Conservation (phyloP, 768 basidiomycete species). For the Gloeopeniophorella convolvens region DNA sequence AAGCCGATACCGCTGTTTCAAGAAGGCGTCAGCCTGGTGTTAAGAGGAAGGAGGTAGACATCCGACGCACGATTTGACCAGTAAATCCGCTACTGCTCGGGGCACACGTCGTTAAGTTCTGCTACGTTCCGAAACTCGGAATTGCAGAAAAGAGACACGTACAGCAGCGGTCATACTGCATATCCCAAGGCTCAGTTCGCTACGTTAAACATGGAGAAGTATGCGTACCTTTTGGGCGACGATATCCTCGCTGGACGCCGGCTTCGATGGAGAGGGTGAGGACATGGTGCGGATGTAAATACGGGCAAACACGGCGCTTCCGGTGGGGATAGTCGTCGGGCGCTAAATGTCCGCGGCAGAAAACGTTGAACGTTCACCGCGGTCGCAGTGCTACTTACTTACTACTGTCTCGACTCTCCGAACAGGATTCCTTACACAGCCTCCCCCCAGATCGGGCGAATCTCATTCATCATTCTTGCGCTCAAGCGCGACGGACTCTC, state of each 20-base stretch:
- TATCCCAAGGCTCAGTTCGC: not conserved
- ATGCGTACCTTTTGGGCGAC: conserved; percentile 75
- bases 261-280: conserved; percentile 38
- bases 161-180: conserved; percentile 78
- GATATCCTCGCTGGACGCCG: conserved; percentile 82
- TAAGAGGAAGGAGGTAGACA: not conserved
- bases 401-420: no score
- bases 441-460: no score
- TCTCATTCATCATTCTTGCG: no score
- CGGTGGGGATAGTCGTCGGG: no score
- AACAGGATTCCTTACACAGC: no score
- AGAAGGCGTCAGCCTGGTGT: not conserved
- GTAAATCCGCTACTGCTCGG: conserved; percentile 59
- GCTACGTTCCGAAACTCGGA: not conserved
- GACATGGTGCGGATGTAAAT: conserved; percentile 33
- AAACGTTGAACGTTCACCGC: no score
- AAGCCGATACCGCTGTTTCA: conserved; percentile 73
- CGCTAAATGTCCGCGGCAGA: no score
- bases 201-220: not conserved
- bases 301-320: conserved; percentile 11
- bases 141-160: not conserved
- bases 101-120: not conserved
- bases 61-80: conserved; percentile 75
- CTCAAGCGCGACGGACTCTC: no score
- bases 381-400: no score